Percentiles rank a stretch among this genome's conserved stretches.
phyloP scores from a whole-genome alignment of 2,329 filamentous ascomycete genomes.

The Neonectria ditissima region DNA sequence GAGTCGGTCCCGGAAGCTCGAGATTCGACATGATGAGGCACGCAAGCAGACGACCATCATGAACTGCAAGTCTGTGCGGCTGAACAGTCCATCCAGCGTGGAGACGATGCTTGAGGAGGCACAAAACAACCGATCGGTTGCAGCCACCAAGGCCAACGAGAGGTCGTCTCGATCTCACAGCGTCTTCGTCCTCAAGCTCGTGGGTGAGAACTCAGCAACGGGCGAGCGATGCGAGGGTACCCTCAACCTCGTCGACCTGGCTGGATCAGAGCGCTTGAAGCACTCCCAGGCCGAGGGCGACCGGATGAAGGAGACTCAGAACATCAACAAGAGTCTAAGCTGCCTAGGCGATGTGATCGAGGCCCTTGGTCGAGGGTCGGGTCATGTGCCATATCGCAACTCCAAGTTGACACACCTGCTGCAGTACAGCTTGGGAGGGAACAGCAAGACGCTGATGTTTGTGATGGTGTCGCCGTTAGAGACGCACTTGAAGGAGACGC shows the following conservation, averaged over 20 bases:
- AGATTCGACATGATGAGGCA: slow-evolving; percentile 86
- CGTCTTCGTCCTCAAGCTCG: slow-evolving; percentile 90
- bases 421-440: slow-evolving; percentile 93
- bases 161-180: slow-evolving; percentile 94
- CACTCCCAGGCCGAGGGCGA: slow-evolving; percentile 89
- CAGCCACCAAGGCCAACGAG: slow-evolving; percentile 97
- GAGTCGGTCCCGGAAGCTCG: slow-evolving; percentile 82
- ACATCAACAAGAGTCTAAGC: slow-evolving; percentile 94
- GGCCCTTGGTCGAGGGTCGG: slow-evolving; percentile 85
- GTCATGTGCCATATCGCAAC: slow-evolving; percentile 93
- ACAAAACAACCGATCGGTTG: slow-evolving; percentile 87
- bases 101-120: slow-evolving; percentile 84
- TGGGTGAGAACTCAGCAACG: slow-evolving; percentile 77
- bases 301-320: slow-evolving; percentile 91
- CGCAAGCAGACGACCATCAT: slow-evolving; percentile 86
- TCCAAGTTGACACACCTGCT: slow-evolving; percentile 96
- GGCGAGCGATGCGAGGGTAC: slow-evolving; percentile 91
- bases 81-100: slow-evolving; percentile 84
- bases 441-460: slow-evolving; percentile 98
- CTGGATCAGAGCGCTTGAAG: slow-evolving; percentile 90
- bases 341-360: slow-evolving; percentile 95
- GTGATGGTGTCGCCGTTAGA: slow-evolving; percentile 96
- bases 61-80: slow-evolving; percentile 79
- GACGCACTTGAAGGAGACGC: slow-evolving; percentile 89
- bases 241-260: slow-evolving; percentile 94